These are phyloP conservation scores for Dioscorea cayenensis DNA, from an alignment of 116 monocot genomes.

Conservation along the genomic window DNA sequence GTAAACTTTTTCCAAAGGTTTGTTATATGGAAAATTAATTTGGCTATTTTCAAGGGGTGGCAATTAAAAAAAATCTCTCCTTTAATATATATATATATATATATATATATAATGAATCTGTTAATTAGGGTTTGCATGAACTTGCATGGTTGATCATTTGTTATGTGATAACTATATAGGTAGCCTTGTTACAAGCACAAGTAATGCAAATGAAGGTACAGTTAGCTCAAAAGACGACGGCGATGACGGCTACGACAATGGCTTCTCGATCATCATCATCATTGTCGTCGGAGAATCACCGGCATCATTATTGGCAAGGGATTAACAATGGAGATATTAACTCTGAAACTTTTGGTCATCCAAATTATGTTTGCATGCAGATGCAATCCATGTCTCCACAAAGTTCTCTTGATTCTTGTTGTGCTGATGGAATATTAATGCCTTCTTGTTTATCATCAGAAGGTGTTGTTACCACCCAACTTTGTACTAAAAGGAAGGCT, in stretches of 20 bases:
- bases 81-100: too few relatives aligned
- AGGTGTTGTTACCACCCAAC: background rate
- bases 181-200: constrained; percentile 10
- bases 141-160: background rate
- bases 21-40: too few relatives aligned
- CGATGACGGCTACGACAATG: background rate
- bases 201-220: constrained; percentile 13
- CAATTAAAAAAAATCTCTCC: too few relatives aligned
- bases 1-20: too few relatives aligned
- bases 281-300: background rate
- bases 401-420: background rate
- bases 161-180: background rate
- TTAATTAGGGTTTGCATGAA: background rate
- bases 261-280: too few relatives aligned
- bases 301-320: background rate
- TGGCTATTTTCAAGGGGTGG: too few relatives aligned
- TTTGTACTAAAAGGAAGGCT: background rate
- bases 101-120: too few relatives aligned
- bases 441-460: background rate
- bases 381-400: background rate
- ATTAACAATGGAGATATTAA: background rate
- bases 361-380: background rate
- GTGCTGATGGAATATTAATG: background rate
- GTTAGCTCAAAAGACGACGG: constrained; percentile 1
- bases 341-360: too few relatives aligned